phyloP scores from a whole-genome alignment of 768 basidiomycete genomes.

The Leccinum ochraceum region DNA sequence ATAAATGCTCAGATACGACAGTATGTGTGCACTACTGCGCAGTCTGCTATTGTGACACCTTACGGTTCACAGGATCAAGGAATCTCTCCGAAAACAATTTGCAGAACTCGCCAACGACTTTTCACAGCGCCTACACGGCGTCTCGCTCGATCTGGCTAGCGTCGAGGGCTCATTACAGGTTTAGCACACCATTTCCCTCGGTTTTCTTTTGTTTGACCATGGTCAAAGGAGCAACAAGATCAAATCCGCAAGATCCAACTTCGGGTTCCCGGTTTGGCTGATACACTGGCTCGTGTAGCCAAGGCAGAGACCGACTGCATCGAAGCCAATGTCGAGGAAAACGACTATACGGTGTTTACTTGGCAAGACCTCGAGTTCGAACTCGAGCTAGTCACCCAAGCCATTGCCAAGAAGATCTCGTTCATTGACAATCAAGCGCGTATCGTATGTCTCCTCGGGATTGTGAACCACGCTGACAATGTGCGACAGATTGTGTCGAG shows the following conservation, averaged over 20 bases:
- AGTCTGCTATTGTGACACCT: slow-evolving; percentile 1
- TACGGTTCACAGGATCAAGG: slow-evolving; percentile 67
- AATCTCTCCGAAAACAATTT: slow-evolving; percentile 72
- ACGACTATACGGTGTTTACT: slow-evolving; percentile 92
- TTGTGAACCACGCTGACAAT: slow-evolving; percentile 14
- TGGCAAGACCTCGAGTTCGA: slow-evolving; percentile 90
- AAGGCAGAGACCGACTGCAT: slow-evolving; percentile 74
- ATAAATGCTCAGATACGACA: slow-evolving; percentile 91
- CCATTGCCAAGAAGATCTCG: slow-evolving; percentile 84
- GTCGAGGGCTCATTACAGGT: slow-evolving; percentile 81
- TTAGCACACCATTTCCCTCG: slow-evolving; percentile 8
- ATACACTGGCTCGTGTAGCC: slow-evolving; percentile 54
- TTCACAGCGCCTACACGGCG: slow-evolving; percentile 60
- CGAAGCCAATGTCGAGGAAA: slow-evolving; percentile 93
- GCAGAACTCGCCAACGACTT: slow-evolving; percentile 78
- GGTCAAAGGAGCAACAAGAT: slow-evolving; percentile 69
- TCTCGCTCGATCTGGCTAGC: slow-evolving; percentile 71
- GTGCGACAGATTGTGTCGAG: slow-evolving; percentile 80
- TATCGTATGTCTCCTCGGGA: neutral
- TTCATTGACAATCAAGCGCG: slow-evolving; percentile 94
- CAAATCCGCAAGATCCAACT: slow-evolving; percentile 64
- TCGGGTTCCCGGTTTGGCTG: slow-evolving; percentile 64
- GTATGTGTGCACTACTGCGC: slow-evolving; percentile 46
- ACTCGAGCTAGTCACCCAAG: slow-evolving; percentile 76
- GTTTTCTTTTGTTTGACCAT: slow-evolving; percentile 14